A percentile compares a stretch with the other conserved stretches of the same genome.
phyloP scores from a whole-genome alignment of 306 rosid genomes.

The Vigna radiata region DNA sequence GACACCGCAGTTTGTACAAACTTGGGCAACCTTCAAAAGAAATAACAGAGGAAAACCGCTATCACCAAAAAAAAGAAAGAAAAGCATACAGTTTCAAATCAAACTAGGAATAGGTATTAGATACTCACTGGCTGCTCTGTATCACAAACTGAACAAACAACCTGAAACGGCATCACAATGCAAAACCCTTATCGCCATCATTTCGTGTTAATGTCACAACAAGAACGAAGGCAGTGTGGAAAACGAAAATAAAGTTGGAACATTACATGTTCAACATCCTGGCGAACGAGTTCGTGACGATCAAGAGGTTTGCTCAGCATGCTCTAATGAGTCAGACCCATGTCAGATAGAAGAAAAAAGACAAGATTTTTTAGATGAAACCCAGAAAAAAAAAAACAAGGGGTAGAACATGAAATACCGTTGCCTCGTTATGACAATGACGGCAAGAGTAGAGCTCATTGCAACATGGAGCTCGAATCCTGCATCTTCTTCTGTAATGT shows the following conservation, averaged over 20 bases:
- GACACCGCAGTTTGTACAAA: constrained; percentile 93
- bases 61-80: background rate
- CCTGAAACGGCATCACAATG: constrained; percentile 60
- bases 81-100: background rate
- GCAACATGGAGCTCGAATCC: constrained; percentile 96
- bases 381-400: background rate
- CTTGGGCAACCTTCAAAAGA: constrained; percentile 69
- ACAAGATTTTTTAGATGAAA: constrained; percentile 14
- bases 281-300: constrained; percentile 80
- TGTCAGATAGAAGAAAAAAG: constrained; percentile 43
- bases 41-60: constrained; percentile 19
- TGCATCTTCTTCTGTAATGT: constrained; percentile 93
- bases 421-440: constrained; percentile 92
- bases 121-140: constrained; percentile 89
- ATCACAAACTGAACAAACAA: constrained; percentile 92
- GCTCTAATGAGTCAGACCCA: constrained; percentile 59
- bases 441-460: constrained; percentile 90
- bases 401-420: constrained; percentile 51
- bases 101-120: constrained; percentile 29
- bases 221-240: background rate
- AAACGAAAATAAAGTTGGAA: constrained; percentile 9
- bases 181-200: constrained; percentile 17
- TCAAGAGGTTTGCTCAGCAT: constrained; percentile 70
- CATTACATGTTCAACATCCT: constrained; percentile 72
- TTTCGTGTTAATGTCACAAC: constrained; percentile 17